phyloP scores from a whole-genome alignment of 768 basidiomycete genomes.

The Lactarius tabidus region DNA sequence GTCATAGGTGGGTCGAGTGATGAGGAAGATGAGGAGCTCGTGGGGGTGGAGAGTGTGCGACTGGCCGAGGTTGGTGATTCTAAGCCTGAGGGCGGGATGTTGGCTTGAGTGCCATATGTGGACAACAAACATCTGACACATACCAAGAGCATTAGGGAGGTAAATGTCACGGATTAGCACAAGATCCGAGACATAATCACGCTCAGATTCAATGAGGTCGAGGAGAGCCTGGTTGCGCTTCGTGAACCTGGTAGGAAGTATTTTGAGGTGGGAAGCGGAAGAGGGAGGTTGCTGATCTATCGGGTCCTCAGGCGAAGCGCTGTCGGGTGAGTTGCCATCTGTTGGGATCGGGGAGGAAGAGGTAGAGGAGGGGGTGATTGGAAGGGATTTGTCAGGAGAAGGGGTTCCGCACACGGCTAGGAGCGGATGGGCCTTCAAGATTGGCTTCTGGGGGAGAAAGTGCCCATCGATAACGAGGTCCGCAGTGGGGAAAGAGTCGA shows the following conservation, averaged over 20 bases:
- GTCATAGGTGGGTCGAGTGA: constrained; percentile 57
- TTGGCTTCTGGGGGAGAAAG: constrained; percentile 23
- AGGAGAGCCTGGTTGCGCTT: constrained; percentile 76
- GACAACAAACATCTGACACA: constrained; percentile 29
- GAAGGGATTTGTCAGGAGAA: constrained; percentile 34
- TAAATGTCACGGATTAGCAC: constrained; percentile 74
- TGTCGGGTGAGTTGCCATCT: constrained; percentile 20
- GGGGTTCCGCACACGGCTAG: constrained; percentile 25
- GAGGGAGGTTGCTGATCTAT: constrained; percentile 22
- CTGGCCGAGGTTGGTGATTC: constrained; percentile 46
- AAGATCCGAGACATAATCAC: constrained; percentile 80
- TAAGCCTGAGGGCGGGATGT: constrained; percentile 33
- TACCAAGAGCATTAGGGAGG: constrained; percentile 74
- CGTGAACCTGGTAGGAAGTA: constrained; percentile 35
- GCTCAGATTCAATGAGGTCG: constrained; percentile 74
- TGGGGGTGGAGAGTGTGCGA: constrained; percentile 48
- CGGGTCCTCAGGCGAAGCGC: constrained; percentile 5
- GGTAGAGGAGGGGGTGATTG: constrained; percentile 31
- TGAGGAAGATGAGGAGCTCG: constrained; percentile 42
- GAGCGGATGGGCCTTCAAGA: constrained; percentile 6
- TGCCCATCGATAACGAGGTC: constrained; percentile 20
- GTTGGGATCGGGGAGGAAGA: constrained; percentile 19
- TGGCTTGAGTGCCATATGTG: not conserved
- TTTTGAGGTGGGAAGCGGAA: constrained; percentile 22
- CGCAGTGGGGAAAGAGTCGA: constrained; percentile 9